Conservation (phyloP, 2,329 filamentous ascomycete genomes). For the Cladosporium sp. region DNA sequence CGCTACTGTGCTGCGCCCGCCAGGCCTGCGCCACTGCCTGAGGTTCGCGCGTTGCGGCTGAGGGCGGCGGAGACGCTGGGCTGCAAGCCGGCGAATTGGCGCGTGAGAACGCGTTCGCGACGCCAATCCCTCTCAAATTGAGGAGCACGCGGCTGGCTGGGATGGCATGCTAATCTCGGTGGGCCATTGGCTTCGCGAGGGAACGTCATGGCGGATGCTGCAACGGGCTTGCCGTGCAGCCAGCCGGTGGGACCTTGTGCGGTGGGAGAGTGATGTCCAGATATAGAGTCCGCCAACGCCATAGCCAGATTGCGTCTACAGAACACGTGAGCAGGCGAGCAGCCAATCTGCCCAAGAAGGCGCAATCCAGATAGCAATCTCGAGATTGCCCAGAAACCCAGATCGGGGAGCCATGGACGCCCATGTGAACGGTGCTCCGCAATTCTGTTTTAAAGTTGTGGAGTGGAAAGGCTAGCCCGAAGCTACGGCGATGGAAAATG, state of each 20-base stretch:
- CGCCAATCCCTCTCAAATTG: constrained; percentile 4
- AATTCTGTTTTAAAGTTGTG: constrained; percentile 10
- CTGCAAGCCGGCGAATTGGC: constrained; percentile 4
- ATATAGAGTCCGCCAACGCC: too few relatives aligned
- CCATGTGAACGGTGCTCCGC: constrained; percentile 11
- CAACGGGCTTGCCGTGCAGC: too few relatives aligned
- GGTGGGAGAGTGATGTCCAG: too few relatives aligned
- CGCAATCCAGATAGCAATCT: too few relatives aligned
- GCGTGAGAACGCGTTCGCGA: constrained; percentile 6
- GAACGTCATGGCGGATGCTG: constrained; percentile 8
- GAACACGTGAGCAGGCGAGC: too few relatives aligned
- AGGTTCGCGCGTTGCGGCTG: not conserved
- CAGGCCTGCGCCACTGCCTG: not conserved
- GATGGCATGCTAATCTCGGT: constrained; percentile 10
- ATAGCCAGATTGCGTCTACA: too few relatives aligned
- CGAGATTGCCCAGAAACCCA: not conserved
- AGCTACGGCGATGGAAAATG: constrained; percentile 1
- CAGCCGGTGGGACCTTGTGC: too few relatives aligned
- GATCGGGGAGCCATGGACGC: constrained; percentile 5
- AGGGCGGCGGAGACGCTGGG: not conserved
- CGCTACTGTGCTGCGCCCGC: too few relatives aligned
- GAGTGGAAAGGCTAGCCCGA: constrained; percentile 3
- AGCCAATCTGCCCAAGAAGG: too few relatives aligned
- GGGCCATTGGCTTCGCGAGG: constrained; percentile 4
- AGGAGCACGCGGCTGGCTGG: constrained; percentile 7